Base-by-base conservation (phyloP, 1,284 basidiomycete genomes). In the Exobasidium cylindrosporum region DNA sequence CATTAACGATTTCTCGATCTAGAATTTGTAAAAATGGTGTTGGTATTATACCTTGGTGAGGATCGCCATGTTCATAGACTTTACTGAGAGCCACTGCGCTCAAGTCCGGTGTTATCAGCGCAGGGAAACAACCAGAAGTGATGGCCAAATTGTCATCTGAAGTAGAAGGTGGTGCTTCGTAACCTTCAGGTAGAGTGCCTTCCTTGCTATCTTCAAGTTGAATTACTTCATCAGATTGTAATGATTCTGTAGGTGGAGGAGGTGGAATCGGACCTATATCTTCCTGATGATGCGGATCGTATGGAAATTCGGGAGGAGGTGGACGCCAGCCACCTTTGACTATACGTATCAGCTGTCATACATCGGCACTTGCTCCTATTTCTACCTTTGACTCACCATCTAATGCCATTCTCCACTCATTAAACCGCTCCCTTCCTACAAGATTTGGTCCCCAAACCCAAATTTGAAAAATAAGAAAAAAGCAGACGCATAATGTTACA, bases 31-130 rank as follows among this genome's bases (percentile, higher is more conserved):
- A 31, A n/a, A 29, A 30, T n/a, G 31, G 31, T 3, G 53, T 24
- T 1, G 54, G 49, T 31, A 64, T 64, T n/a, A 44, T 40, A 49
- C 62, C 62, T 30, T 30, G 31, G 32, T 64, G 62, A 6, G 62
- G 62, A 54, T 64, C 40, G 40, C 52, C 61, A 23, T 54, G 23
- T 28, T 57, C 32, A 30, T 61, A 61, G 7, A 40, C 17, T 40
- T 40, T 7, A 17, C 35, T 40, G 17, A 40, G 35, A 40, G 7
- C 17, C 17, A 40, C 10, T 7, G 10, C 35, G 7, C 17, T 17
- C 10, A 40, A 10, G 10, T 17, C 35, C 10, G 35, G 35, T 10
- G 35, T 17, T 7, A 40, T 40, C 17, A 40, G 7, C 10, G 35
- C 35, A 40, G 35, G 35, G 17, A 40, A 40, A 17, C 10, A 40